Evolutionary conservation across 352 stramenopile species (phyloP).

Genomic region (Phytophthora ohioensis): DNA sequence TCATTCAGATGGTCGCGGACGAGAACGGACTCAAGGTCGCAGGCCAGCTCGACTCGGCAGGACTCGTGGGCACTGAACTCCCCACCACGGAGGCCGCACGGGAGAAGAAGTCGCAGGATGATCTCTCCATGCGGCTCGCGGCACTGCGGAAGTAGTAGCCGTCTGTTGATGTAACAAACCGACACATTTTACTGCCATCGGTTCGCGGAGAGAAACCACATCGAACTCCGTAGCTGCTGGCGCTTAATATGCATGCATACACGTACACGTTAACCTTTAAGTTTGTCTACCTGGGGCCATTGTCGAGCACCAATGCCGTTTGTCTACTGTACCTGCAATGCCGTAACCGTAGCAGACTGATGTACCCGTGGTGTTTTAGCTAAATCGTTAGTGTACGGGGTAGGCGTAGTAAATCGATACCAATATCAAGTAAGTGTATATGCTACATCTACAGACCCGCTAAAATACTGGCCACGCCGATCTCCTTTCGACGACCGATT

Average conservation of each 20-base stretch:
- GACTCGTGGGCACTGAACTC: slow-evolving; percentile 83
- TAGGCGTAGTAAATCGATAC: neutral
- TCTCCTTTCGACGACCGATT: slow-evolving; percentile 2
- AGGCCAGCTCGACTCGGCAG: slow-evolving; percentile 93
- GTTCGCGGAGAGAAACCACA: neutral
- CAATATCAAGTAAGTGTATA: neutral
- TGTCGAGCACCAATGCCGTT: neutral
- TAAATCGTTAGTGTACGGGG: slow-evolving; percentile 1
- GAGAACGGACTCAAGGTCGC: slow-evolving; percentile 97
- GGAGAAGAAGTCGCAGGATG: slow-evolving; percentile 86
- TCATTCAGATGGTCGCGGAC: slow-evolving; percentile 98
- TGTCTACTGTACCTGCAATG: too few relatives aligned
- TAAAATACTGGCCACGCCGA: slow-evolving; percentile 1
- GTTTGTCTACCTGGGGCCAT: neutral
- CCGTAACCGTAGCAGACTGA: too few relatives aligned
- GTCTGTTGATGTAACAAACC: neutral
- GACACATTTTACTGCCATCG: neutral
- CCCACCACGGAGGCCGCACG: slow-evolving; percentile 64
- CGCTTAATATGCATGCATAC: slow-evolving; percentile 26
- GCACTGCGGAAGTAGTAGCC: slow-evolving; percentile 73
- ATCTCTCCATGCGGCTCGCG: slow-evolving; percentile 84
- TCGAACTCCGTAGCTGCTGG: slow-evolving; percentile 3
- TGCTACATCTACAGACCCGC: too few relatives aligned
- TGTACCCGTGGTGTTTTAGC: neutral
- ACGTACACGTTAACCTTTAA: neutral